A percentile compares a stretch with the other conserved stretches of the same genome.
These are phyloP conservation scores for Blastobotrys mokoenaii DNA, from an alignment of 805 yeast species.

Conservation along the genomic window DNA sequence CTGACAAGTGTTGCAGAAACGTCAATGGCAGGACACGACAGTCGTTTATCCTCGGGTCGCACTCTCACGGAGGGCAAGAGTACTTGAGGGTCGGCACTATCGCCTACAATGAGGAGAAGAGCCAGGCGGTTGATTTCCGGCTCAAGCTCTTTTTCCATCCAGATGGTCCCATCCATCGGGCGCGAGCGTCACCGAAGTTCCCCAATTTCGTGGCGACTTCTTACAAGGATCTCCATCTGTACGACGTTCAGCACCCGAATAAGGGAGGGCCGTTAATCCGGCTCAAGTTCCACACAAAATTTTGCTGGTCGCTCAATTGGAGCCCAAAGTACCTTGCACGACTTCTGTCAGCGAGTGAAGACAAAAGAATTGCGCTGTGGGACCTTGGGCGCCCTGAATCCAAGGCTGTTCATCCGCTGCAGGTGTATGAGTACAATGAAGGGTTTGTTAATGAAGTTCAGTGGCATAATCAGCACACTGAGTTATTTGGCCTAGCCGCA, in stretches of 20 bases:
- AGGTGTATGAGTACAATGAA: slow-evolving; percentile 36
- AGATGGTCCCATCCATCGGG: slow-evolving; percentile 3
- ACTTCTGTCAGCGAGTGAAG: slow-evolving; percentile 63
- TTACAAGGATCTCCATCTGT: background rate
- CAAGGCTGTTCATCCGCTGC: slow-evolving; percentile 29
- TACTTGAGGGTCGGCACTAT: slow-evolving; percentile 14
- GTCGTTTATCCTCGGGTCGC: slow-evolving; percentile 2
- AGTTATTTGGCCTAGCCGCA: slow-evolving; percentile 59
- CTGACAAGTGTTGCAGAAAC: too few relatives aligned
- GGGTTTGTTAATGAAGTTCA: slow-evolving; percentile 62
- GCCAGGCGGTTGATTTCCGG: background rate
- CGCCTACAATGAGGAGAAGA: background rate
- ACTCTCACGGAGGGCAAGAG: slow-evolving; percentile 10
- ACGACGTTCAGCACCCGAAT: slow-evolving; percentile 2
- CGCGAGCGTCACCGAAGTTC: background rate
- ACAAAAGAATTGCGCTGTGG: slow-evolving; percentile 69
- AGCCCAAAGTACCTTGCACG: slow-evolving; percentile 33
- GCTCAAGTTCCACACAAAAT: slow-evolving; percentile 41
- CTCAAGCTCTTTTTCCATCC: slow-evolving; percentile 9
- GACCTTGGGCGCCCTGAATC: slow-evolving; percentile 31
- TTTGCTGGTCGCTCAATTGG: slow-evolving; percentile 74
- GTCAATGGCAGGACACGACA: slow-evolving; percentile 6
- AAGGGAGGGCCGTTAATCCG: slow-evolving; percentile 11
- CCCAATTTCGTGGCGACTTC: background rate
- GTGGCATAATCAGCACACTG: slow-evolving; percentile 39